phyloP scores from a whole-genome alignment of 148 eudicot species.

The Rheum nobile region DNA sequence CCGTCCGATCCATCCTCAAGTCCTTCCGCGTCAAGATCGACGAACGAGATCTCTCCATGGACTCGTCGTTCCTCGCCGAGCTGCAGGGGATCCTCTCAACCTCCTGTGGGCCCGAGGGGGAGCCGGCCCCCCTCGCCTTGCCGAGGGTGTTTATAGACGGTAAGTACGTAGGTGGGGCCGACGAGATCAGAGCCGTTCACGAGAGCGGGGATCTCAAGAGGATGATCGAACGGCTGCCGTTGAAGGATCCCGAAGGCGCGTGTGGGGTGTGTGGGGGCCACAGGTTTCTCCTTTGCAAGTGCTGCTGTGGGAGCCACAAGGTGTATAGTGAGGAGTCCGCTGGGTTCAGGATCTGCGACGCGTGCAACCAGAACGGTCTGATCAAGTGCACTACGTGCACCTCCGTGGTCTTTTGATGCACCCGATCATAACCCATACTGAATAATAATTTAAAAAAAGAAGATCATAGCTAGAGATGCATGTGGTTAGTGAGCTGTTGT shows the following conservation, averaged over 20 bases:
- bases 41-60: constrained; percentile 51
- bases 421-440: background rate
- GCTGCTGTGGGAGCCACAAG: constrained; percentile 38
- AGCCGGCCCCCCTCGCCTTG: background rate
- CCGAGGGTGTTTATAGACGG: constrained; percentile 39
- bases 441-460: background rate
- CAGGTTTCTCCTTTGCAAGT: constrained; percentile 24
- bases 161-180: constrained; percentile 35
- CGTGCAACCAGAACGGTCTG: constrained; percentile 43
- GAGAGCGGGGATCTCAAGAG: constrained; percentile 31
- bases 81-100: constrained; percentile 13
- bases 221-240: constrained; percentile 19
- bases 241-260: background rate
- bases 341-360: constrained; percentile 20
- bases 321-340: constrained; percentile 10
- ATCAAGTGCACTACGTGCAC: constrained; percentile 9
- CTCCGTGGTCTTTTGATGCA: background rate
- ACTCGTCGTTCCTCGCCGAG: constrained; percentile 19
- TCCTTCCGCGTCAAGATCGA: constrained; percentile 31
- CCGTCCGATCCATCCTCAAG: constrained; percentile 25
- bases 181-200: constrained; percentile 30
- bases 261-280: constrained; percentile 22
- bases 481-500: background rate
- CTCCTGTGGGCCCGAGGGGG: background rate
- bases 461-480: background rate